Base-by-base conservation (phyloP, 805 yeast species). In the Candida gorgasii region DNA sequence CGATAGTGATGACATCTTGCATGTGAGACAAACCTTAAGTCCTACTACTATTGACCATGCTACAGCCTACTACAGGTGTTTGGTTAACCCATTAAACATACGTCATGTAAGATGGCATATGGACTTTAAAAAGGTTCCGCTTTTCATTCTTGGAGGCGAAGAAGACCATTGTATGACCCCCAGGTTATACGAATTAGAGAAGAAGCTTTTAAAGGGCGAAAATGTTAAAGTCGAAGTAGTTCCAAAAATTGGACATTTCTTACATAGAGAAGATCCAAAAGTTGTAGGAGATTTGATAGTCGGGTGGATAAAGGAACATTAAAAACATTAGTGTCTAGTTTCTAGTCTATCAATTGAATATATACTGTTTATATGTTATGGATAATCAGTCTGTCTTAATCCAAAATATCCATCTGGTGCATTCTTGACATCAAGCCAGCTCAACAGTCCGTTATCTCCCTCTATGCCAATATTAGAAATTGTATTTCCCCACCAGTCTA, bases 401-500 rank as follows among this genome's bases (percentile, higher is more conserved):
- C 68, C 67, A 40, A 62, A 51, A 42, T 61, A 62, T 5, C 65
- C 68, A 35, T 54, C 67, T 2, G 62, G 61, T 1, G 72, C 72
- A 15, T 53, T 48, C 5, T 40, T 44, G 2, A 59, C 63, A 40
- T 56, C 45, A 16, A 60, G 52, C 73, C 73, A 67, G 9, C 62
- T 52, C 15, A 46, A 36, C 9, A 30, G 29, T 0, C 46, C 45
- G 16, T 50, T 44, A 12, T 57, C 54, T 1, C 72, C 73, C 46
- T 69, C 75, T 7, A 68, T 59, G 3, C 75, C 75, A 46, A 52
- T 52, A 15, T 48, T 45, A 34, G 51, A 54, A 8, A 69, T 39
- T 3, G 38, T 37, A 43, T 79, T 80, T 1, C 89, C 89, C 89
- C 89, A 83, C 89, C 89, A 83, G 30, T 61, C 47, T 11, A 81